Evolutionary conservation across 2,329 filamentous ascomycete genomes (phyloP).

Genomic region (Colletotrichum brevisporum): DNA sequence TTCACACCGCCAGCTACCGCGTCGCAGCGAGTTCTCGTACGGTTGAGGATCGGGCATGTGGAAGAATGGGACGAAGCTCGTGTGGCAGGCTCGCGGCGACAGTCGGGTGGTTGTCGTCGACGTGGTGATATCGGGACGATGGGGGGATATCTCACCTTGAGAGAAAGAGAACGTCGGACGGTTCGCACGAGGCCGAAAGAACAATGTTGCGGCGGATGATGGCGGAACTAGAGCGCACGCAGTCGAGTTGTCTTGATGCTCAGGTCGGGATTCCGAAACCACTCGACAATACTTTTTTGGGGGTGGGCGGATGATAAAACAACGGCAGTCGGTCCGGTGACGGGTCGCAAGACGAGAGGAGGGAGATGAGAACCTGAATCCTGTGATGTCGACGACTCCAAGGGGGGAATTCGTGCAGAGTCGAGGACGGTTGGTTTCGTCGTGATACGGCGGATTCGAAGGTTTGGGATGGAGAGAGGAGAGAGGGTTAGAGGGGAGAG

Average conservation of each 20-base stretch:
- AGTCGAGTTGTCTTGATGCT: background rate
- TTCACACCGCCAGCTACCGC: background rate
- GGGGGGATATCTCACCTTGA: slow-evolving; percentile 23
- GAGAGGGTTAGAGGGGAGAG: slow-evolving; percentile 13
- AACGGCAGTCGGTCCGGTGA: slow-evolving; percentile 22
- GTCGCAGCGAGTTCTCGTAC: background rate
- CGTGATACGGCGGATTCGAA: slow-evolving; percentile 40
- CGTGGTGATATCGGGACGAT: background rate
- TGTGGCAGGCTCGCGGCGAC: slow-evolving; percentile 19
- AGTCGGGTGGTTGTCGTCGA: background rate
- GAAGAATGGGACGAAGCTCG: slow-evolving; percentile 16
- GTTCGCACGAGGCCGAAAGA: slow-evolving; percentile 5
- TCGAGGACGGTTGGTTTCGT: slow-evolving; percentile 33
- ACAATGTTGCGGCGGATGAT: background rate
- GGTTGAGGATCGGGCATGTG: background rate
- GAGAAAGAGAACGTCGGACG: slow-evolving; percentile 20
- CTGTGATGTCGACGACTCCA: slow-evolving; percentile 36
- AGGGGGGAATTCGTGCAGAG: slow-evolving; percentile 20
- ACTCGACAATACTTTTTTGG: background rate
- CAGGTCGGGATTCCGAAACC: background rate
- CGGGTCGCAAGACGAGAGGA: background rate
- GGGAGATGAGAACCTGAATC: slow-evolving; percentile 36
- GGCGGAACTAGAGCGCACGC: slow-evolving; percentile 3
- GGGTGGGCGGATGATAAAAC: background rate
- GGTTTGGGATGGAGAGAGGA: slow-evolving; percentile 24